Percentiles rank a stretch among this genome's conserved stretches.
Evolutionary conservation across 768 basidiomycete species (phyloP).

Genomic region (Podaxis mareebaensis): DNA sequence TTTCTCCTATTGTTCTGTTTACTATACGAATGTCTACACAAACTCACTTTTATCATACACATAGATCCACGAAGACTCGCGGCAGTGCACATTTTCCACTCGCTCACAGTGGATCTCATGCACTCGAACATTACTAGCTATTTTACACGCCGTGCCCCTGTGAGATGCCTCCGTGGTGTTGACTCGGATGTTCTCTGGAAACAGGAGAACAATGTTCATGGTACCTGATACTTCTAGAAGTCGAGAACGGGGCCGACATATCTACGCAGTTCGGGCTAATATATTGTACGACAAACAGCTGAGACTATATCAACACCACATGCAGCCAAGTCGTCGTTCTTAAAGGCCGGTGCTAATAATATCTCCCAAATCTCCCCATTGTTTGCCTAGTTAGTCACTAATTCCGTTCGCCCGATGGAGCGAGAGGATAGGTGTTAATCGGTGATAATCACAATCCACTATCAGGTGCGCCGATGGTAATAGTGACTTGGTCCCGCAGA

Average conservation of each 20-base stretch:
- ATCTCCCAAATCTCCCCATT: neutral
- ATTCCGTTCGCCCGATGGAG: neutral
- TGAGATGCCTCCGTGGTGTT: neutral
- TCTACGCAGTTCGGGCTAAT: neutral
- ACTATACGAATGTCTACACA: too few relatives aligned
- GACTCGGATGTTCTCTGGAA: neutral
- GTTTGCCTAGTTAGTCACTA: slow-evolving; percentile 2
- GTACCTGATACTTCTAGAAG: neutral
- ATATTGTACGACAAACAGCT: neutral
- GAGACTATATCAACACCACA: too few relatives aligned
- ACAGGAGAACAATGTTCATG: neutral
- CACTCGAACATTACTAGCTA: too few relatives aligned
- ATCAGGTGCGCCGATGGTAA: too few relatives aligned
- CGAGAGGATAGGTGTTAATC: neutral
- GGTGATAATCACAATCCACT: neutral
- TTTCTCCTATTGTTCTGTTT: too few relatives aligned
- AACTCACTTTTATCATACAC: too few relatives aligned
- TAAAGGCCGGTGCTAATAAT: neutral
- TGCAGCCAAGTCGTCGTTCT: neutral
- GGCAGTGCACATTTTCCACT: too few relatives aligned
- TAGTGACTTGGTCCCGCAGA: too few relatives aligned
- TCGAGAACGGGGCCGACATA: neutral
- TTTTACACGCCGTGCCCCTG: too few relatives aligned
- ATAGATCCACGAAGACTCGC: too few relatives aligned
- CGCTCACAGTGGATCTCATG: too few relatives aligned